Percentiles rank a stretch among this genome's conserved stretches.
phyloP scores from a whole-genome alignment of 768 basidiomycete genomes.

The Pilatotrama ljubarskyi region DNA sequence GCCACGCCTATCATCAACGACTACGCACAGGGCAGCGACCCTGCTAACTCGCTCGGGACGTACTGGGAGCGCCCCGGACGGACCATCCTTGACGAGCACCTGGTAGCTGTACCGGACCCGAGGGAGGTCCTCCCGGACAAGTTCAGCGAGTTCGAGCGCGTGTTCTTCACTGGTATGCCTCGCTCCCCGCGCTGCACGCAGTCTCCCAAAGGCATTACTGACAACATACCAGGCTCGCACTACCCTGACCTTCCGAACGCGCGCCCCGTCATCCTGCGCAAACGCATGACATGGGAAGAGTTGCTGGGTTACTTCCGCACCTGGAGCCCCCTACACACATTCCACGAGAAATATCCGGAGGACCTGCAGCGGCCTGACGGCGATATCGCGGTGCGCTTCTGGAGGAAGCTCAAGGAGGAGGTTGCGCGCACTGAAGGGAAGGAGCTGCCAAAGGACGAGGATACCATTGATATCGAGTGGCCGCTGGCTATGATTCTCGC shows the following conservation, averaged over 20 bases:
- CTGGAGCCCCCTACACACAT: slow-evolving; percentile 69
- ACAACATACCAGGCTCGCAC: slow-evolving; percentile 37
- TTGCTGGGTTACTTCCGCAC: slow-evolving; percentile 70
- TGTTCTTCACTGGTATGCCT: slow-evolving; percentile 57
- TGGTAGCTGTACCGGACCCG: slow-evolving; percentile 68
- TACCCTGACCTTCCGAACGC: slow-evolving; percentile 39
- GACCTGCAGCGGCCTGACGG: slow-evolving; percentile 53
- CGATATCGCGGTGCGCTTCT: slow-evolving; percentile 65
- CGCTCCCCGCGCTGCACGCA: not conserved
- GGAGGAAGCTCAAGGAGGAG: slow-evolving; percentile 50
- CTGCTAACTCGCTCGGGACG: slow-evolving; percentile 56
- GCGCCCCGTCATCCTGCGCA: slow-evolving; percentile 55
- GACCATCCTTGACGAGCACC: slow-evolving; percentile 67
- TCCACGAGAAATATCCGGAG: slow-evolving; percentile 59
- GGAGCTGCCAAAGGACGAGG: slow-evolving; percentile 27
- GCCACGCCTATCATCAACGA: slow-evolving; percentile 58
- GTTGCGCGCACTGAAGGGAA: slow-evolving; percentile 25
- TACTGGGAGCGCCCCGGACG: slow-evolving; percentile 85
- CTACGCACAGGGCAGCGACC: slow-evolving; percentile 63
- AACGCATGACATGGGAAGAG: slow-evolving; percentile 63
- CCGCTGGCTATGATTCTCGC: slow-evolving; percentile 35
- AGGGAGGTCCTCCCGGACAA: slow-evolving; percentile 31
- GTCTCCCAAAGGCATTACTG: not conserved
- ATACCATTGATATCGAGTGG: slow-evolving; percentile 42
- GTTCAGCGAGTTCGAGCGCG: slow-evolving; percentile 47